phyloP scores from a whole-genome alignment of 2,329 filamentous ascomycete species.

The Fusarium chlamydosporum region DNA sequence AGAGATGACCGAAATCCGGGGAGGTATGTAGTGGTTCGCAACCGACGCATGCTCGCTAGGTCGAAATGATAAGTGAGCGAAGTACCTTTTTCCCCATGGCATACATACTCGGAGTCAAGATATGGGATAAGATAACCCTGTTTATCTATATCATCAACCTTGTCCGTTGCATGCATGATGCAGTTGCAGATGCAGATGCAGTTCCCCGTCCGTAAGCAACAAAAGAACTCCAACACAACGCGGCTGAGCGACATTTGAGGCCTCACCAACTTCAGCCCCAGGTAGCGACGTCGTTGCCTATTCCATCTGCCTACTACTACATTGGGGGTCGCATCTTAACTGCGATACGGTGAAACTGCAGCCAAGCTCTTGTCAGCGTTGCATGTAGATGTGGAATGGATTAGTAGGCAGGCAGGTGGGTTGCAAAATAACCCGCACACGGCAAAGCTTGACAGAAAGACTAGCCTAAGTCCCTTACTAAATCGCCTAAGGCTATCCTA shows the following conservation, averaged over 20 bases:
- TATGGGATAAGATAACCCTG: not conserved
- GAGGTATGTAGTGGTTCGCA: slow-evolving; percentile 4
- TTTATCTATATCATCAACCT: slow-evolving; percentile 3
- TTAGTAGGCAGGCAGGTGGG: no score
- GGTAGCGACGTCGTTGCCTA: not conserved
- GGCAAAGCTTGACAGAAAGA: no score
- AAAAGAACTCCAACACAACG: not conserved
- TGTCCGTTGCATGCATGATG: slow-evolving; percentile 17
- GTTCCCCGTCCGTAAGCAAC: slow-evolving; percentile 14
- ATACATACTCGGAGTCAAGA: slow-evolving; percentile 2
- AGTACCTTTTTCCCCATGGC: slow-evolving; percentile 1
- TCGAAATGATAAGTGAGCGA: slow-evolving; percentile 21
- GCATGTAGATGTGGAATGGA: slow-evolving; percentile 12
- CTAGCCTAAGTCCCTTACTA: no score
- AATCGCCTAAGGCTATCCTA: no score
- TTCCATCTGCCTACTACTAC: slow-evolving; percentile 7
- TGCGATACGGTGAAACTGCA: not conserved
- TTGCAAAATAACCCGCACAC: no score
- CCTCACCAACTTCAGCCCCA: slow-evolving; percentile 15
- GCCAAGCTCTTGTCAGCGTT: slow-evolving; percentile 18
- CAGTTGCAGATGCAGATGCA: not conserved
- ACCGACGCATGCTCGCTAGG: not conserved
- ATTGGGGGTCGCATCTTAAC: slow-evolving; percentile 1
- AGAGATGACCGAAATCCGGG: not conserved
- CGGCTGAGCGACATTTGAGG: slow-evolving; percentile 10